These are phyloP conservation scores for Sclerotinia glacialis DNA, from an alignment of 2,329 filamentous ascomycete genomes.

Conservation along the genomic window DNA sequence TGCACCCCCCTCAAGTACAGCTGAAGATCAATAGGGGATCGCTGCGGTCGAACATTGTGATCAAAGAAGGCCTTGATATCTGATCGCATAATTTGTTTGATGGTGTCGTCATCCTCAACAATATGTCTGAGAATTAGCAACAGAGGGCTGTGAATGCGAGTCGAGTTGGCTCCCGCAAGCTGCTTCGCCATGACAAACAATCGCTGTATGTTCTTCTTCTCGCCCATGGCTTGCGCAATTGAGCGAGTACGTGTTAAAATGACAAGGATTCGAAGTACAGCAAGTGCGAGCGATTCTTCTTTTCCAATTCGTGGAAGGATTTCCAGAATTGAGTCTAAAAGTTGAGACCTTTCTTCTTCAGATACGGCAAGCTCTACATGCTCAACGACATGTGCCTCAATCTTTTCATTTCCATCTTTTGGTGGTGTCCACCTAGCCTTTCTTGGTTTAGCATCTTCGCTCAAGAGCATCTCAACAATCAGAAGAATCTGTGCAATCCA, in stretches of 20 bases:
- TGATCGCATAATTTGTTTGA: slow-evolving; percentile 86
- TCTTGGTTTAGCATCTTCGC: slow-evolving; percentile 78
- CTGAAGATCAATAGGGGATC: slow-evolving; percentile 64
- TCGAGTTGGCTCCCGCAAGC: slow-evolving; percentile 73
- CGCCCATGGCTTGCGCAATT: slow-evolving; percentile 72
- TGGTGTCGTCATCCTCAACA: slow-evolving; percentile 86
- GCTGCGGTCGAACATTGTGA: slow-evolving; percentile 46
- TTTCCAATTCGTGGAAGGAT: slow-evolving; percentile 84
- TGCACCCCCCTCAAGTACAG: slow-evolving; percentile 75
- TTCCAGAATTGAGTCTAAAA: slow-evolving; percentile 77
- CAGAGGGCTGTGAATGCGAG: slow-evolving; percentile 61
- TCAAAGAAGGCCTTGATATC: slow-evolving; percentile 82
- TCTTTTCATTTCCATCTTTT: slow-evolving; percentile 47
- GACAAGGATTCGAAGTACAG: slow-evolving; percentile 77
- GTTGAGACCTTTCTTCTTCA: slow-evolving; percentile 61
- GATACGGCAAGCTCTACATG: slow-evolving; percentile 61
- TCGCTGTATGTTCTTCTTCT: slow-evolving; percentile 84
- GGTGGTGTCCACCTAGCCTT: slow-evolving; percentile 68
- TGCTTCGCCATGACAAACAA: slow-evolving; percentile 96
- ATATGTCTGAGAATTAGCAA: slow-evolving; percentile 89
- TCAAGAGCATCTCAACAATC: slow-evolving; percentile 85
- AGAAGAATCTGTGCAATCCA: slow-evolving; percentile 91
- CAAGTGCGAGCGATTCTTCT: slow-evolving; percentile 79
- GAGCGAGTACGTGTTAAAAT: slow-evolving; percentile 79
- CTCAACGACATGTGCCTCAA: slow-evolving; percentile 56